Evolutionary conservation across 2,329 filamentous ascomycete species (phyloP).

Genomic region (Trichoderma breve): DNA sequence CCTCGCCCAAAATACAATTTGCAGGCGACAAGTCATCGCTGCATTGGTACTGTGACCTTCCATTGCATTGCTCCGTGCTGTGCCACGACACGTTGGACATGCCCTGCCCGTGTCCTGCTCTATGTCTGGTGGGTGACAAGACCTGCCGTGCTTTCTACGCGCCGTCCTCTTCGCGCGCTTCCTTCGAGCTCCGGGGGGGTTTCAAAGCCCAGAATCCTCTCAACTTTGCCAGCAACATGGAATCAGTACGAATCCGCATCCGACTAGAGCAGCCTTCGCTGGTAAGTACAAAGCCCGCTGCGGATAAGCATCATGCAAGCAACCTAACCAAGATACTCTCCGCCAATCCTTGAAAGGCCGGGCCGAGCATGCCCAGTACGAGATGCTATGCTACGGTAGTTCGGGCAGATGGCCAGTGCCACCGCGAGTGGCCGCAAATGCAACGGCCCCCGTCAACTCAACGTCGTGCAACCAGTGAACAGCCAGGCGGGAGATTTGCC

Average conservation of each 20-base stretch:
- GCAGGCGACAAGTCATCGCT: constrained; percentile 20
- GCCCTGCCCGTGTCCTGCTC: constrained; percentile 11
- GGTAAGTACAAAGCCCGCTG: neutral
- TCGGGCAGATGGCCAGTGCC: constrained; percentile 10
- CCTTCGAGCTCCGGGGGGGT: neutral
- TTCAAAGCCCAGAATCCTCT: neutral
- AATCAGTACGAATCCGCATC: neutral
- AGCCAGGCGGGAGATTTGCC: constrained; percentile 8
- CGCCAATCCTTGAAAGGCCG: constrained; percentile 13
- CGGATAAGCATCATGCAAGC: constrained; percentile 16
- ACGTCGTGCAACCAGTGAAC: constrained; percentile 17
- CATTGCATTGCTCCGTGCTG: constrained; percentile 13
- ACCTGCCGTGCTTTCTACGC: neutral
- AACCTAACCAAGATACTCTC: constrained; percentile 13
- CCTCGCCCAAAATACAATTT: neutral
- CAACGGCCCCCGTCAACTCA: constrained; percentile 16
- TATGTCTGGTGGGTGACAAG: neutral
- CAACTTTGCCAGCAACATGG: neutral
- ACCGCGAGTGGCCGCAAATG: neutral
- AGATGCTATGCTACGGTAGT: constrained; percentile 8
- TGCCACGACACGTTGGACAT: constrained; percentile 16
- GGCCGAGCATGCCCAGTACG: constrained; percentile 5
- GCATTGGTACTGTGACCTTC: constrained; percentile 7
- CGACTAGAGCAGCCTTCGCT: neutral
- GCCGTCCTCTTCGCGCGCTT: neutral